Conservation (phyloP, 768 basidiomycete species). For the Steccherinum ochraceum region DNA sequence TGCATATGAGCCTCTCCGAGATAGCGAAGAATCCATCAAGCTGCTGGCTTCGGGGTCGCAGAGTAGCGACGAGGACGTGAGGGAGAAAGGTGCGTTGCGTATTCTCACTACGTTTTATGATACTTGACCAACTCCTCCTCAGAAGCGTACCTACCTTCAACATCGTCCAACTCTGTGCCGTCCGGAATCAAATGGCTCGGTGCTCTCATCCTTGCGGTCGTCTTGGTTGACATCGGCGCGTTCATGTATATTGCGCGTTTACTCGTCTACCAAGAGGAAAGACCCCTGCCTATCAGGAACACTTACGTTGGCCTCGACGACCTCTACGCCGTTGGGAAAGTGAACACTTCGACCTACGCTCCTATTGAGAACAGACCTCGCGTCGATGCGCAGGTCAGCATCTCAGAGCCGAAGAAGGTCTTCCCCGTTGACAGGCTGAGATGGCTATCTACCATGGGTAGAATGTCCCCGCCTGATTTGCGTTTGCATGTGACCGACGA, state of each 20-base stretch:
- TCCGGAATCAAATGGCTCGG: not conserved
- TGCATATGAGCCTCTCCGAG: too few relatives aligned
- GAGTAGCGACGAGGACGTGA: not conserved
- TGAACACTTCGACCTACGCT: conserved; percentile 12
- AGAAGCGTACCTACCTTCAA: not conserved
- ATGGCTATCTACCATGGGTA: conserved; percentile 12
- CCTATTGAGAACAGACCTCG: conserved; percentile 18
- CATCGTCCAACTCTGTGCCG: conserved; percentile 1
- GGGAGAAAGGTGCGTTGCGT: conserved; percentile 4
- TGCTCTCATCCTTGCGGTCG: conserved; percentile 2
- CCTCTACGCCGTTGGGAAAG: conserved; percentile 15
- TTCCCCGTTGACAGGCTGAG: conserved; percentile 19
- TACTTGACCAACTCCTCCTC: not conserved
- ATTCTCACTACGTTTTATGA: not conserved
- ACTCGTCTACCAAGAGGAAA: not conserved
- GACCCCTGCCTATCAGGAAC: conserved; percentile 13
- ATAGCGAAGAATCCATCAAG: too few relatives aligned
- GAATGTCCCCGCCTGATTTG: conserved; percentile 15
- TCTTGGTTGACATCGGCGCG: conserved; percentile 11
- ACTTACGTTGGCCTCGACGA: conserved; percentile 21
- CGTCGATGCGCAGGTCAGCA: conserved; percentile 16
- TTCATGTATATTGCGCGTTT: conserved; percentile 12
- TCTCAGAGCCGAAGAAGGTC: conserved; percentile 11
- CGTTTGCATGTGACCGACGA: conserved; percentile 14
- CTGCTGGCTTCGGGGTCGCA: not conserved